Conservation (phyloP, 2,329 filamentous ascomycete species). For the Microsporum audouinii region DNA sequence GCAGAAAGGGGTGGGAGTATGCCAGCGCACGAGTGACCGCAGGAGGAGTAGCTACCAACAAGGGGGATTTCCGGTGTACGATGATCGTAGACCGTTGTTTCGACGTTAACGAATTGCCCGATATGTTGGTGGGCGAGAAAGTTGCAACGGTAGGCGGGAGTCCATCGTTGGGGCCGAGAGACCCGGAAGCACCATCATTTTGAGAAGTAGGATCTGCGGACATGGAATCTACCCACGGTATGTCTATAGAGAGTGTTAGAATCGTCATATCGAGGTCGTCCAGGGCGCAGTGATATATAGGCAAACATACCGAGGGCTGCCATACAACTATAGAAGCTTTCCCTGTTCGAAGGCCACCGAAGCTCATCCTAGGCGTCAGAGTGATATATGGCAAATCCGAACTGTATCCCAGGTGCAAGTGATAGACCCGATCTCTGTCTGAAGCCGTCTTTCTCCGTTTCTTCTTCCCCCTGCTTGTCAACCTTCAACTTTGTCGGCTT, state of each 20-base stretch:
- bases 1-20: constrained; percentile 87
- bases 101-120: constrained; percentile 53
- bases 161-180: constrained; percentile 22
- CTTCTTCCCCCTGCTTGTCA: neutral
- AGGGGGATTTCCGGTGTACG: constrained; percentile 90
- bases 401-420: constrained; percentile 7
- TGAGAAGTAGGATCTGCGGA: constrained; percentile 32
- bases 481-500: neutral
- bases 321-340: constrained; percentile 31
- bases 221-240: constrained; percentile 46
- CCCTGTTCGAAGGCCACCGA: neutral
- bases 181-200: constrained; percentile 27
- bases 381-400: neutral
- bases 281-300: neutral
- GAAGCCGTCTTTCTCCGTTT: neutral
- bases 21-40: constrained; percentile 88
- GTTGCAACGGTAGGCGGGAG: constrained; percentile 59
- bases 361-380: neutral
- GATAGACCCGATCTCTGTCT: neutral
- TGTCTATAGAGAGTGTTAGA: constrained; percentile 27
- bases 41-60: constrained; percentile 85
- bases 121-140: constrained; percentile 76
- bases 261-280: constrained; percentile 6
- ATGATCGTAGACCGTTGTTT: constrained; percentile 82
- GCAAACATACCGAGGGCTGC: constrained; percentile 36